Conservation (phyloP, 306 rosid species). For the Cicer chorassanicum region DNA sequence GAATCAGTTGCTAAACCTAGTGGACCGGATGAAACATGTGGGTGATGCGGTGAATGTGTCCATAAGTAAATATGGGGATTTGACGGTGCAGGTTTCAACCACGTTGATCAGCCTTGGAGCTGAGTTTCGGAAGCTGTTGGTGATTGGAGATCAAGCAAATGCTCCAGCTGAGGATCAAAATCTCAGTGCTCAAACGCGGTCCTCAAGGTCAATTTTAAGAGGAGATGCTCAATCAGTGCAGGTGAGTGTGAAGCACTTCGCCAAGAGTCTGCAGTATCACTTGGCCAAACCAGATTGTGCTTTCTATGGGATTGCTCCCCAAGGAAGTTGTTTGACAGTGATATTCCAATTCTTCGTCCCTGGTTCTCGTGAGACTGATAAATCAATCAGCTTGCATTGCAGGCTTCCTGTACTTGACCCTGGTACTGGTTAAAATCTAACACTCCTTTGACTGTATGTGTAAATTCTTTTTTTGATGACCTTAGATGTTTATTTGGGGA, state of each 20-base stretch:
- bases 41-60: slow-evolving; percentile 80
- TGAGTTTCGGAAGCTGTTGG: slow-evolving; percentile 75
- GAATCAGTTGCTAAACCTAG: slow-evolving; percentile 84
- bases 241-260: slow-evolving; percentile 92
- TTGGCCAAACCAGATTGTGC: slow-evolving; percentile 96
- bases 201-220: slow-evolving; percentile 63
- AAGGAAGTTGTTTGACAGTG: slow-evolving; percentile 82
- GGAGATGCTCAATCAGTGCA: slow-evolving; percentile 89
- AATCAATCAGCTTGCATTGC: slow-evolving; percentile 94
- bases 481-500: slow-evolving; percentile 37
- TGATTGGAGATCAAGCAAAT: slow-evolving; percentile 72
- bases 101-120: slow-evolving; percentile 85
- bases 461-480: slow-evolving; percentile 11
- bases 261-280: slow-evolving; percentile 87
- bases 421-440: slow-evolving; percentile 58
- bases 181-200: slow-evolving; percentile 77
- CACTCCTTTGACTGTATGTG: slow-evolving; percentile 22
- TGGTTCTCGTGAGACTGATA: slow-evolving; percentile 81
- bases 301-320: slow-evolving; percentile 88
- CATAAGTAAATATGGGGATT: slow-evolving; percentile 83
- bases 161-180: slow-evolving; percentile 78
- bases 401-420: slow-evolving; percentile 87
- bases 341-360: slow-evolving; percentile 66
- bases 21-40: slow-evolving; percentile 86
- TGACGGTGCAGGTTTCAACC: slow-evolving; percentile 80